Conservation (phyloP, 1,139 yeast species). For the Nakaseomyces glabratus region DNA sequence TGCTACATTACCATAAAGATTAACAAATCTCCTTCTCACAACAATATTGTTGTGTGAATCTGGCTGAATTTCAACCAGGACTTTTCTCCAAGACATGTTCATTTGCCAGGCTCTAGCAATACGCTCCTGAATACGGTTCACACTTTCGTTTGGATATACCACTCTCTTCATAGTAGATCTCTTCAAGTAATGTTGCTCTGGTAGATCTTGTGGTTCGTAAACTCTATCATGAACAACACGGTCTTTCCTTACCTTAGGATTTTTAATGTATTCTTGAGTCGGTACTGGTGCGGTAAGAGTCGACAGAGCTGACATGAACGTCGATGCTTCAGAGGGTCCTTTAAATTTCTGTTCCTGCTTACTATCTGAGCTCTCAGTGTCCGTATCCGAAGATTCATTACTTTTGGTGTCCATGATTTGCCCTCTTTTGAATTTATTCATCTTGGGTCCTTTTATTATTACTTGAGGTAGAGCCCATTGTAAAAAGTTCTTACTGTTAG, state of each 20-base stretch:
- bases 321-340: slow-evolving; percentile 48
- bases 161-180: slow-evolving; percentile 22
- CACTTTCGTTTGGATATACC: slow-evolving; percentile 27
- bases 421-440: slow-evolving; percentile 28
- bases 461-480: slow-evolving; percentile 24
- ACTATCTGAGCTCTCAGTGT: slow-evolving; percentile 13
- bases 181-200: slow-evolving; percentile 37
- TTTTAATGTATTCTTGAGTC: slow-evolving; percentile 51
- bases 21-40: slow-evolving; percentile 81
- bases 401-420: slow-evolving; percentile 21
- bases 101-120: slow-evolving; percentile 87
- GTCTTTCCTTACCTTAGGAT: slow-evolving; percentile 47
- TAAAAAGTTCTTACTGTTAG: slow-evolving; percentile 22
- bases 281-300: slow-evolving; percentile 81
- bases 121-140: slow-evolving; percentile 55
- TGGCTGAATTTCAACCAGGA: slow-evolving; percentile 72
- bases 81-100: slow-evolving; percentile 85
- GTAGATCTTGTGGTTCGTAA: slow-evolving; percentile 58
- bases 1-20: slow-evolving; percentile 96
- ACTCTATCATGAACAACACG: slow-evolving; percentile 73
- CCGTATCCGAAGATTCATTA: slow-evolving; percentile 15
- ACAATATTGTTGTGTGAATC: slow-evolving; percentile 94
- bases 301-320: slow-evolving; percentile 49
- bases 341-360: slow-evolving; percentile 24
- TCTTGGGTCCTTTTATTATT: slow-evolving; percentile 20